Evolutionary conservation across 495 filamentous ascomycete species (phyloP), one percentile per base, ranked within the genome.

Genomic region (Lasiosphaeria miniovina): DNA sequence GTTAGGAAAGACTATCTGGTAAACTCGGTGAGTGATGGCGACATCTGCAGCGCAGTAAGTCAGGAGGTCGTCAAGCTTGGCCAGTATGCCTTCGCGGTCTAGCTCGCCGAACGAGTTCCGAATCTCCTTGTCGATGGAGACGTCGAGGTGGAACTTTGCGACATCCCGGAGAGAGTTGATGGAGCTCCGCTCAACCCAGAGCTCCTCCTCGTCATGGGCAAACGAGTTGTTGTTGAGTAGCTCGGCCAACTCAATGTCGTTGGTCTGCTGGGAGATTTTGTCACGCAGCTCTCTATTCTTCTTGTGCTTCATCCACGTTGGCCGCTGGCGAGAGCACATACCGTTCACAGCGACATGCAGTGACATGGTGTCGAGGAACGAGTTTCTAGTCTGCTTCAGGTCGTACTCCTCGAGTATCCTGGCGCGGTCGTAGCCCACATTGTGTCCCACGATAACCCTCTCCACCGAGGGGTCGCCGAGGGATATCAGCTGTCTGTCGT

Each of bases 1-100:
- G 50, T 86, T 85, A 2, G 91, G 90, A 52, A 99, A 94, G 3
- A 98, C 90, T 55, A 89, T 90, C 70, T 89, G 87, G 74, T 91
- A 99, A 5, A 99, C 92, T 43, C 86, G 84, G 68, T 98, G 95
- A 0, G 94, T 97, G 62, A 95, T 85, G 36, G 86, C 86, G 36
- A 97, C 93, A 80, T 99, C 94, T 3, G 91, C 90, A 24, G 95
- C 95, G 68, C 94, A 99, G 73, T 99, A 99, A 68, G 93, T 89
- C 50, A 99, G 77, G 9, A 98, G 78, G 61, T 94, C 87, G 54
- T 93, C 88, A 41, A 96, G 70, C 65, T 87, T 88, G 14, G 65
- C 78, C 41, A 82, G 55, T 8, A 97, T 80, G 4, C 86, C 89
- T 6, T 84, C 74, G 7, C 87, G 80, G 70, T 91, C 85, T 24